Percentiles rank a stretch among this genome's conserved stretches.
phyloP scores from a whole-genome alignment of 2,329 filamentous ascomycete species.

The Colletotrichum tofieldiae region DNA sequence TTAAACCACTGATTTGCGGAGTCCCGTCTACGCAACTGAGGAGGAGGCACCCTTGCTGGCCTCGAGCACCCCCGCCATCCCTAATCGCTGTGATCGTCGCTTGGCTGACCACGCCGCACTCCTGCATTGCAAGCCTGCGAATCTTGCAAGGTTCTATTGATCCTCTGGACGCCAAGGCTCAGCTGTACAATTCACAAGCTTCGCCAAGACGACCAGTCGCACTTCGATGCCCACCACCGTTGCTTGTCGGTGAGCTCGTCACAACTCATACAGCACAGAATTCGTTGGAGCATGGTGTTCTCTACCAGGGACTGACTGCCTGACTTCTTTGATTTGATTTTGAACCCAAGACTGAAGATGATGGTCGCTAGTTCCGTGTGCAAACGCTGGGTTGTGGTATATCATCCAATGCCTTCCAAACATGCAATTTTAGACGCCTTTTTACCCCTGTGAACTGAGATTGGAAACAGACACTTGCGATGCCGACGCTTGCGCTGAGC shows the following conservation, averaged over 20 bases:
- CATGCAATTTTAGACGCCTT: not conserved
- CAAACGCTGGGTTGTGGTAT: constrained; percentile 23
- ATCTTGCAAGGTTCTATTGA: not conserved
- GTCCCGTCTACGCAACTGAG: not conserved
- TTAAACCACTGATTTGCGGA: not conserved
- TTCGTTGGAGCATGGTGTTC: not conserved
- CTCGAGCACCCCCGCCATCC: not conserved
- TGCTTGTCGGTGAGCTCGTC: not conserved
- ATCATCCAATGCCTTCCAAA: constrained; percentile 13
- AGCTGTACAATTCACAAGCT: not conserved
- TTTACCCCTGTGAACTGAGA: constrained; percentile 17
- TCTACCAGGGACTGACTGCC: not conserved
- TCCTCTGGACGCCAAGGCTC: not conserved
- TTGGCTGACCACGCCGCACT: constrained; percentile 7
- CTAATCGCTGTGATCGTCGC: not conserved
- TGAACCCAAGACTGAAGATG: not conserved
- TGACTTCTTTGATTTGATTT: too few relatives aligned
- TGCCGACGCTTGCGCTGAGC: constrained; percentile 26
- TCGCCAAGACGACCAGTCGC: not conserved
- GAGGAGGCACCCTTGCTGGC: not conserved
- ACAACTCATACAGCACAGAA: too few relatives aligned
- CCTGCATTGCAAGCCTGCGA: not conserved
- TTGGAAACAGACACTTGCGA: constrained; percentile 30
- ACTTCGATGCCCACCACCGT: too few relatives aligned
- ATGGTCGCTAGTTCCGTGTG: constrained; percentile 13